Conservation (phyloP, 2,329 filamentous ascomycete species). For the Aureobasidium zeae region DNA sequence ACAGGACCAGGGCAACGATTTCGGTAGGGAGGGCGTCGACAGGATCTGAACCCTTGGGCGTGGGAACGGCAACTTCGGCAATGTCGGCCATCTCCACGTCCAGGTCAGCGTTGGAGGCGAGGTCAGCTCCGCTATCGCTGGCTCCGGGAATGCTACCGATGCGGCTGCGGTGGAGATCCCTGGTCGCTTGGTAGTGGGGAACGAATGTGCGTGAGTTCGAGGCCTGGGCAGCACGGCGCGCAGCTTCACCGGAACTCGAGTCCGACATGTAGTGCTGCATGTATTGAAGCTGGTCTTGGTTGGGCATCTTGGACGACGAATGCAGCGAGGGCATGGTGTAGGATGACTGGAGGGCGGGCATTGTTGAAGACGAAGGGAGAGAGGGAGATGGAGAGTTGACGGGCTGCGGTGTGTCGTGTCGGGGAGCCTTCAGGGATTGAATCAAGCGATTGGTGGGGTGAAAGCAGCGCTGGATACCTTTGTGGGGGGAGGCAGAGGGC, state of each 20-base stretch:
- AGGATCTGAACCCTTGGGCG: conserved; percentile 35
- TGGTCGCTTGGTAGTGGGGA: conserved; percentile 17
- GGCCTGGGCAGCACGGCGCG: conserved; percentile 16
- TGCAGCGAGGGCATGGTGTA: no score
- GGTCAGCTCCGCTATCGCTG: conserved; percentile 30
- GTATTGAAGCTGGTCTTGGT: conserved; percentile 11
- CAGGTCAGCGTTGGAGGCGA: conserved; percentile 28
- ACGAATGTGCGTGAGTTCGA: neutral
- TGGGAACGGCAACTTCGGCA: conserved; percentile 4
- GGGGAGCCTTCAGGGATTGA: conserved; percentile 15
- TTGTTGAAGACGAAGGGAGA: conserved; percentile 15
- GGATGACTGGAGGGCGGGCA: conserved; percentile 14
- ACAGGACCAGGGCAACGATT: conserved; percentile 49
- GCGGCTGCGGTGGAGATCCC: conserved; percentile 15
- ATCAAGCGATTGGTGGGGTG: conserved; percentile 7
- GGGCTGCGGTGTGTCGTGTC: conserved; percentile 19
- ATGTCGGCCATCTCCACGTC: conserved; percentile 22
- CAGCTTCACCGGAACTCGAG: conserved; percentile 14
- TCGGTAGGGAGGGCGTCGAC: conserved; percentile 48
- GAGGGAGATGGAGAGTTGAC: conserved; percentile 15
- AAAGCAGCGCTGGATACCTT: conserved; percentile 9
- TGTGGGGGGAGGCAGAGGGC: conserved; percentile 12
- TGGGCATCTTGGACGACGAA: no score
- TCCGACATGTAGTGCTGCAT: conserved; percentile 13
- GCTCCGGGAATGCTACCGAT: conserved; percentile 22